These are phyloP conservation scores for Croton setiger DNA, from an alignment of 441 rosid species.

Conservation along the genomic window DNA sequence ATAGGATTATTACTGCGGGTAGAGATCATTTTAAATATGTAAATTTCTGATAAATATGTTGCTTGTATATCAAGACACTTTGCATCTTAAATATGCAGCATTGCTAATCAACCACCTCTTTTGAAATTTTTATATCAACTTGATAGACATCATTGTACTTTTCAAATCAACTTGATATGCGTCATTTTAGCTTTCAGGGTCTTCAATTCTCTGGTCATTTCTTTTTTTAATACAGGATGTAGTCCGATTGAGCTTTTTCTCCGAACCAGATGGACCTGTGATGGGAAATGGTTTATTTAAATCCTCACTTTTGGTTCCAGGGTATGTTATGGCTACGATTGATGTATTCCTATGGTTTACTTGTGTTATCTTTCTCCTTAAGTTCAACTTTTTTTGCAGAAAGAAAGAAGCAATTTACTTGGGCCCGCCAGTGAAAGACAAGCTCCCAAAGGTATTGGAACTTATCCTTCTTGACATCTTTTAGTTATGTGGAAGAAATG, in stretches of 20 bases:
- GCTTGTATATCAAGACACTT: not conserved
- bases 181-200: not conserved
- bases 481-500: not conserved
- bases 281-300: slow-evolving; percentile 87
- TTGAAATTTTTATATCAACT: not conserved
- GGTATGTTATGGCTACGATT: slow-evolving; percentile 45
- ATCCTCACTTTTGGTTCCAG: slow-evolving; percentile 77
- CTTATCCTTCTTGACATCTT: slow-evolving; percentile 11
- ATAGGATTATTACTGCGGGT: not conserved
- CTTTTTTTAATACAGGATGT: slow-evolving; percentile 48
- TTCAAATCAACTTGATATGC: not conserved
- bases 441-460: slow-evolving; percentile 75
- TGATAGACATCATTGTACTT: not conserved
- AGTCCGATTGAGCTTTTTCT: slow-evolving; percentile 67
- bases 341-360: slow-evolving; percentile 20
- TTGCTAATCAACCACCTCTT: not conserved
- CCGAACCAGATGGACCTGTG: slow-evolving; percentile 94
- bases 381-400: slow-evolving; percentile 39
- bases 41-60: not conserved
- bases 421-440: slow-evolving; percentile 83
- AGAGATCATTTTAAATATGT: not conserved
- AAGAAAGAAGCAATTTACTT: slow-evolving; percentile 82
- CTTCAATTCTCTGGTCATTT: slow-evolving; percentile 11
- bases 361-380: slow-evolving; percentile 12
- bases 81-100: not conserved